These are phyloP conservation scores for Epichloe coenophiala DNA, from an alignment of 2,329 filamentous ascomycete genomes.

Conservation along the genomic window DNA sequence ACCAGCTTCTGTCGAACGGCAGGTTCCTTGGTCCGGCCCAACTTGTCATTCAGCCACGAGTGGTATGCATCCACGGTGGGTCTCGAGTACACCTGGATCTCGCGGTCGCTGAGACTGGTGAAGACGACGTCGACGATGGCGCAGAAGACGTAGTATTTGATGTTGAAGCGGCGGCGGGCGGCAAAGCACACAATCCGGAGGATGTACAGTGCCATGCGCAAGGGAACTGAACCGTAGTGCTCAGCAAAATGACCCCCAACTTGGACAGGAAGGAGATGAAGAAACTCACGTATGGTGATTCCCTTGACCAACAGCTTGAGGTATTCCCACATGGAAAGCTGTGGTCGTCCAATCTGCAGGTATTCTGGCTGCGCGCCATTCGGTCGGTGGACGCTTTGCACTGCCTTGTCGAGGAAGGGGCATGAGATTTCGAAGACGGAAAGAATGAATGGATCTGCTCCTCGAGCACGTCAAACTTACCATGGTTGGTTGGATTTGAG, in stretches of 20 bases:
- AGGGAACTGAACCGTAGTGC: background rate
- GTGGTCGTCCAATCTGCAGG: slow-evolving; percentile 2
- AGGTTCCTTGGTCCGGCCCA: slow-evolving; percentile 1
- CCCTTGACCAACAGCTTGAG: slow-evolving; percentile 4
- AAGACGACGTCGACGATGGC: slow-evolving; percentile 9
- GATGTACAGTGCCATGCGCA: slow-evolving; percentile 3
- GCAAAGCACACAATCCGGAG: slow-evolving; percentile 6
- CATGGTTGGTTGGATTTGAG: background rate
- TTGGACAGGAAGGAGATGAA: background rate
- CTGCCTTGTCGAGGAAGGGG: background rate
- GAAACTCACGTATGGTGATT: slow-evolving; percentile 2
- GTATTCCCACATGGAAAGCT: slow-evolving; percentile 3
- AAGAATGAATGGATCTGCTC: background rate
- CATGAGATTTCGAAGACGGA: background rate
- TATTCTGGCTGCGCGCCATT: background rate
- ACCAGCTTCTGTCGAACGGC: slow-evolving; percentile 7
- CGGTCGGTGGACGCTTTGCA: background rate
- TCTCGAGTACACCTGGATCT: slow-evolving; percentile 12
- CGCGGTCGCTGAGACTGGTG: slow-evolving; percentile 9
- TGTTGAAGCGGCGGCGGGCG: slow-evolving; percentile 5
- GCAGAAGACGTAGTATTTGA: slow-evolving; percentile 6
- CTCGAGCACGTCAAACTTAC: background rate
- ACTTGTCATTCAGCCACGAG: slow-evolving; percentile 12
- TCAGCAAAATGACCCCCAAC: no score
- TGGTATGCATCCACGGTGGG: slow-evolving; percentile 11